Conservation (phyloP, 1,139 yeast species). For the Geotrichum candidum region DNA sequence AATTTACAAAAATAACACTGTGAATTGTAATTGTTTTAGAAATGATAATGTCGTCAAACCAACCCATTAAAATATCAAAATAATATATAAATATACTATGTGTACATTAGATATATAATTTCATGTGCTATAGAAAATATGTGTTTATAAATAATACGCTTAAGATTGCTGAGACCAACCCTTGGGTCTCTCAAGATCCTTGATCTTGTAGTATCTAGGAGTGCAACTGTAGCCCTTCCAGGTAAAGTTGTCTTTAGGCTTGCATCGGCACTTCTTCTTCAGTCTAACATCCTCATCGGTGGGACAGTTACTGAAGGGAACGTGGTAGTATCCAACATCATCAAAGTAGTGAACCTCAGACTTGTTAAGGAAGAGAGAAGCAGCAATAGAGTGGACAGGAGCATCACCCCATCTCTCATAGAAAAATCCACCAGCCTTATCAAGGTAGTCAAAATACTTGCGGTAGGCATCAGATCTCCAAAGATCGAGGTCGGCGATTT, state of each 20-base stretch:
- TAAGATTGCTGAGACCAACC: slow-evolving; percentile 17
- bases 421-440: slow-evolving; percentile 77
- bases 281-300: slow-evolving; percentile 34
- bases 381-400: slow-evolving; percentile 80
- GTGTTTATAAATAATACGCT: neutral
- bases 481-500: slow-evolving; percentile 70
- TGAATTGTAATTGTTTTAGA: neutral
- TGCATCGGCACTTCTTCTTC: slow-evolving; percentile 47
- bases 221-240: slow-evolving; percentile 88
- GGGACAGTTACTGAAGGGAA: slow-evolving; percentile 81
- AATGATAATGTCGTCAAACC: neutral
- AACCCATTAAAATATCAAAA: neutral
- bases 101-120: neutral
- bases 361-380: slow-evolving; percentile 60
- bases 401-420: slow-evolving; percentile 98
- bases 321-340: slow-evolving; percentile 78
- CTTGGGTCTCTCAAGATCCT: slow-evolving; percentile 29
- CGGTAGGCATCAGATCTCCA: slow-evolving; percentile 66
- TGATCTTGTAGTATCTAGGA: slow-evolving; percentile 58
- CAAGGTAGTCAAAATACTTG: slow-evolving; percentile 65
- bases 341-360: slow-evolving; percentile 70
- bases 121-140: no score
- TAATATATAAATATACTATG: neutral
- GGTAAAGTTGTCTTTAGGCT: slow-evolving; percentile 64
- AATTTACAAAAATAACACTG: neutral